Conservation (phyloP, 1,284 basidiomycete species). For the Leccinum insigne region DNA sequence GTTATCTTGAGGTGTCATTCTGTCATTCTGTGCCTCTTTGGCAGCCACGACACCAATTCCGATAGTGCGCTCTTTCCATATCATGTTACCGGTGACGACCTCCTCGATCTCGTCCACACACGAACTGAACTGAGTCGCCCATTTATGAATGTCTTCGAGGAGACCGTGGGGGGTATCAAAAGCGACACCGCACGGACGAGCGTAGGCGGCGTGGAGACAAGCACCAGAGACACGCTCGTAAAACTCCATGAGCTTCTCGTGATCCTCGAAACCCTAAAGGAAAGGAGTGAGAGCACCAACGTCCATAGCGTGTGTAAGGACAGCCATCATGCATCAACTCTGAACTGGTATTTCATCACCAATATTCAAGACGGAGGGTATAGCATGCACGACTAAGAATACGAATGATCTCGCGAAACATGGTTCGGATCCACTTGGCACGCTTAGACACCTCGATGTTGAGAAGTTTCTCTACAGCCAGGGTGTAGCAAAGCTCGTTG, state of each 20-base stretch:
- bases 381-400: slow-evolving; percentile 83
- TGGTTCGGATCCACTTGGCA: slow-evolving; percentile 97
- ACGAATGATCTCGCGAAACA: slow-evolving; percentile 98
- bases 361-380: not conserved
- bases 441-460: slow-evolving; percentile 99
- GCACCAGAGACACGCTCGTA: slow-evolving; percentile 99
- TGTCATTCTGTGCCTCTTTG: slow-evolving; percentile 62
- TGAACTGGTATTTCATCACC: slow-evolving; percentile 28
- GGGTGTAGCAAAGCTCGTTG: slow-evolving; percentile 95
- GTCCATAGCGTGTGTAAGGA: slow-evolving; percentile 95
- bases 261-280: slow-evolving; percentile 99
- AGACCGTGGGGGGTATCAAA: slow-evolving; percentile 97
- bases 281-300: slow-evolving; percentile 98
- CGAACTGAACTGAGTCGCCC: slow-evolving; percentile 93
- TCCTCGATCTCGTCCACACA: slow-evolving; percentile 98
- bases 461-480: slow-evolving; percentile 97
- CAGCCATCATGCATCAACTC: slow-evolving; percentile 84
- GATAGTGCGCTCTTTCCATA: slow-evolving; percentile 96
- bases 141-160: slow-evolving; percentile 96
- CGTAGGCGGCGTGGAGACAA: slow-evolving; percentile 96
- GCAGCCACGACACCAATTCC: slow-evolving; percentile 93
- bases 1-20: too few species aligned
- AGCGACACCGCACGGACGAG: slow-evolving; percentile 97
- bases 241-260: slow-evolving; percentile 99
- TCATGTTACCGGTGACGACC: slow-evolving; percentile 96